phyloP scores from a whole-genome alignment of 768 basidiomycete species.

The Tylopilus rubrobrunneus region DNA sequence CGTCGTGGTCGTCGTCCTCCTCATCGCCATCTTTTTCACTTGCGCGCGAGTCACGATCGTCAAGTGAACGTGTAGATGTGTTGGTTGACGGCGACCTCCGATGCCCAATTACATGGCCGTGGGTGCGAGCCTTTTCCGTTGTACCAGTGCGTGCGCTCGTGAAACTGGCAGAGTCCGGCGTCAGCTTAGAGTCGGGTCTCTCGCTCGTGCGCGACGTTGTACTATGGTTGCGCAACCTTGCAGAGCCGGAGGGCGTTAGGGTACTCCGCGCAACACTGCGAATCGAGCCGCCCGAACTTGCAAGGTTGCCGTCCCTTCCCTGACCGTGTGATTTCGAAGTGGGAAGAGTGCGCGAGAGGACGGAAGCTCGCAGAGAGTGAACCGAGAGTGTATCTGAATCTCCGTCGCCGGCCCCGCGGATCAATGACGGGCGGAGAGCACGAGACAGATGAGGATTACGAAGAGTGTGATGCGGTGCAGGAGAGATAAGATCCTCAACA shows the following conservation, averaged over 20 bases:
- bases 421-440: constrained; percentile 25
- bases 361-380: constrained; percentile 45
- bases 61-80: constrained; percentile 5
- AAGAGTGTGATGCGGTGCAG: constrained; percentile 31
- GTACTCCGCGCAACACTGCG: constrained; percentile 44
- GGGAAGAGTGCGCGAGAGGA: constrained; percentile 34
- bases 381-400: constrained; percentile 42
- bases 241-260: constrained; percentile 13
- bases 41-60: neutral
- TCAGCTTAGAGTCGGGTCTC: constrained; percentile 71
- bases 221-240: constrained; percentile 25
- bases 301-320: constrained; percentile 19
- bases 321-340: constrained; percentile 18
- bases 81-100: constrained; percentile 22
- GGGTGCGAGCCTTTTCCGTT: constrained; percentile 23
- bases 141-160: constrained; percentile 23
- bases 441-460: constrained; percentile 26
- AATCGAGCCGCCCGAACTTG: constrained; percentile 38
- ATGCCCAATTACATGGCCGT: constrained; percentile 14
- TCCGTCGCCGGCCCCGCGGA: constrained; percentile 25
- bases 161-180: constrained; percentile 40
- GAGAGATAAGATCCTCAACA: constrained; percentile 65
- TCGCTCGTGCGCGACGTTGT: constrained; percentile 27
- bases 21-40: constrained; percentile 9
- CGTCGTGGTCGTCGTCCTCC: constrained; percentile 9